Evolutionary conservation across 306 rosid genomes (phyloP).

Genomic region (Vigna hirtella): DNA sequence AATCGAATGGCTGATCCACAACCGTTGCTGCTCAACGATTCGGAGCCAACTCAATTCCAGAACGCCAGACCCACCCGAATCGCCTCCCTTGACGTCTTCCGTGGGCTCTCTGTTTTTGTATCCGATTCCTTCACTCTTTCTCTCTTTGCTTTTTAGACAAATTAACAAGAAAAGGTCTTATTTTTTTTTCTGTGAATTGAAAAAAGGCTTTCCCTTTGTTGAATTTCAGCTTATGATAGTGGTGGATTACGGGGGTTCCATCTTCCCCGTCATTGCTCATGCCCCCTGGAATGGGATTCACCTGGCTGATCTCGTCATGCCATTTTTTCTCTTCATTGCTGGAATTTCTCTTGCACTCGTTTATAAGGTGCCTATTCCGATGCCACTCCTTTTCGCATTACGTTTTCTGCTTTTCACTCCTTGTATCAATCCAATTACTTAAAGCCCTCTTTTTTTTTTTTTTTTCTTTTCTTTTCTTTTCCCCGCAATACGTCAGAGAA

Average conservation of each 20-base stretch:
- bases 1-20: constrained; percentile 28
- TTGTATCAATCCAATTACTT: neutral
- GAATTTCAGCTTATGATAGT: constrained; percentile 79
- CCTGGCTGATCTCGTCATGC: constrained; percentile 91
- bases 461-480: neutral
- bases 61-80: constrained; percentile 50
- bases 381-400: neutral
- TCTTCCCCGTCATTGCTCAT: constrained; percentile 77
- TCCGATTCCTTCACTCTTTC: neutral
- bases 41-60: constrained; percentile 35
- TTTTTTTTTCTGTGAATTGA: neutral
- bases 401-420: neutral
- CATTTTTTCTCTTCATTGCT: constrained; percentile 82
- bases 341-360: constrained; percentile 81
- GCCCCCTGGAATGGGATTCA: constrained; percentile 85
- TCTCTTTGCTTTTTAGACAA: neutral
- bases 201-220: neutral
- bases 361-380: constrained; percentile 55
- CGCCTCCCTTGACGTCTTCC: constrained; percentile 89
- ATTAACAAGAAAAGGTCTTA: neutral
- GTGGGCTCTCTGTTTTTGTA: constrained; percentile 93
- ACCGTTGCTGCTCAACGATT: constrained; percentile 46
- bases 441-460: neutral
- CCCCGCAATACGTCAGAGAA: constrained; percentile 52
- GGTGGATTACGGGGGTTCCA: constrained; percentile 78